Evolutionary conservation across 331 rosid genomes (phyloP).

Genomic region (Acacia concinna): DNA sequence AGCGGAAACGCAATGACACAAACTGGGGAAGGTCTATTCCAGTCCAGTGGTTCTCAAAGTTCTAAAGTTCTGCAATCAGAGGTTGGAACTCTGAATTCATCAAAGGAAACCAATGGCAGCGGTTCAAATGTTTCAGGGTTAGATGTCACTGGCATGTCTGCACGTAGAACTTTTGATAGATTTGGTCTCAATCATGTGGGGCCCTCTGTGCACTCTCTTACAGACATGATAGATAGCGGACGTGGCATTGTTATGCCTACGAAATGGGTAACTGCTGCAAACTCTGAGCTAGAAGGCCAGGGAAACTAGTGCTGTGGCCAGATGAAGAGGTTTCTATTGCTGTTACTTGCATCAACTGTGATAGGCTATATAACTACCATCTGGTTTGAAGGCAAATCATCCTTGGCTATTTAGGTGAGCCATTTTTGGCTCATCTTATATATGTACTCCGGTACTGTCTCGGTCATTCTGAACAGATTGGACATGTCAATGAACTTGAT

Average conservation of each 20-base stretch:
- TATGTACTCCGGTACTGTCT: constrained; percentile 14
- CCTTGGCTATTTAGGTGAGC: constrained; percentile 57
- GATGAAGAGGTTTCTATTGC: constrained; percentile 35
- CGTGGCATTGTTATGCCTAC: constrained; percentile 49
- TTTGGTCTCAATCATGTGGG: constrained; percentile 47
- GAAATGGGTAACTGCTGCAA: constrained; percentile 65
- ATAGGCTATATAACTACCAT: constrained; percentile 4
- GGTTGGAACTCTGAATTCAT: constrained; percentile 52
- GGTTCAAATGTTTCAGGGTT: constrained; percentile 50
- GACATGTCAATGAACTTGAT: constrained; percentile 28
- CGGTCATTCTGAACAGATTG: constrained; percentile 20
- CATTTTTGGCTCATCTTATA: constrained; percentile 64
- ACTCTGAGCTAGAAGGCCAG: constrained; percentile 49
- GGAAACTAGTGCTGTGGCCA: constrained; percentile 34
- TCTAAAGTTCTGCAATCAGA: constrained; percentile 64
- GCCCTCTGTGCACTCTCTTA: constrained; percentile 40
- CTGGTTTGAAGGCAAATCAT: constrained; percentile 52
- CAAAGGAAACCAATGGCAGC: constrained; percentile 51
- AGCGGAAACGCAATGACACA: constrained; percentile 26
- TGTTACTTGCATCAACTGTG: not conserved
- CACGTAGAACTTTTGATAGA: constrained; percentile 38
- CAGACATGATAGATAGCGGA: constrained; percentile 42
- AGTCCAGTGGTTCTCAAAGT: constrained; percentile 48
- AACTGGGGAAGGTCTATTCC: constrained; percentile 26
- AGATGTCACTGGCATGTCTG: constrained; percentile 62